These are phyloP conservation scores for Gossypium davidsonii DNA, from an alignment of 441 rosid genomes.

Conservation along the genomic window DNA sequence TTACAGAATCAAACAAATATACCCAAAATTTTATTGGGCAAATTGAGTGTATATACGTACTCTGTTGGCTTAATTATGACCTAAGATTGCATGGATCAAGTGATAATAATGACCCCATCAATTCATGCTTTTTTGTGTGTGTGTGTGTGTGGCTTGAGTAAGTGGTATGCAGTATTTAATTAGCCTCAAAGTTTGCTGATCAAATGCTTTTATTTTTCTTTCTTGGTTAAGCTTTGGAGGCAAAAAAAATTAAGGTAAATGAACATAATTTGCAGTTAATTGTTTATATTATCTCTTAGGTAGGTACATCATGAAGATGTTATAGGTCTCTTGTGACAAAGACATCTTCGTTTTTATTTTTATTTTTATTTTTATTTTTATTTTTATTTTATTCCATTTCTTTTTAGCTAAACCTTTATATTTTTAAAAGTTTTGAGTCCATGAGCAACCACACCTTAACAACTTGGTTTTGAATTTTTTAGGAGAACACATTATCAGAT, in stretches of 20 bases:
- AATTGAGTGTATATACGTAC: not conserved
- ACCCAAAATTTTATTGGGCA: not conserved
- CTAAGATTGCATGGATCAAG: constrained; percentile 23
- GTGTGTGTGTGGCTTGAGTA: constrained; percentile 14
- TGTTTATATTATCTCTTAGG: not conserved
- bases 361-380: no score
- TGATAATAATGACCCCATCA: constrained; percentile 14
- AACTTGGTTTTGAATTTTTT: not conserved
- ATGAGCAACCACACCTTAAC: not conserved
- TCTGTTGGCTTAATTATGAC: constrained; percentile 28
- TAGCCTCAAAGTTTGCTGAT: not conserved
- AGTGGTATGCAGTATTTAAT: not conserved
- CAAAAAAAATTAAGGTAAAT: not conserved
- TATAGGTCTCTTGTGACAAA: not conserved
- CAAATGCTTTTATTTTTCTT: no score
- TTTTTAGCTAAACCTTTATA: not conserved
- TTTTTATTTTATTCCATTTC: not conserved
- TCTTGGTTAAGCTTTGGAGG: not conserved
- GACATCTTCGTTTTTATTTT: not conserved
- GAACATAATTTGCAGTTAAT: not conserved
- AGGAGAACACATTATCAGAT: not conserved
- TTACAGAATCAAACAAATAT: not conserved
- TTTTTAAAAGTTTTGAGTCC: not conserved
- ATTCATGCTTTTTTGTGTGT: not conserved
- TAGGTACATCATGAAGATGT: not conserved